These are phyloP conservation scores for Kitagawia praeruptora DNA, from an alignment of 129 eudicot species.

Conservation along the genomic window DNA sequence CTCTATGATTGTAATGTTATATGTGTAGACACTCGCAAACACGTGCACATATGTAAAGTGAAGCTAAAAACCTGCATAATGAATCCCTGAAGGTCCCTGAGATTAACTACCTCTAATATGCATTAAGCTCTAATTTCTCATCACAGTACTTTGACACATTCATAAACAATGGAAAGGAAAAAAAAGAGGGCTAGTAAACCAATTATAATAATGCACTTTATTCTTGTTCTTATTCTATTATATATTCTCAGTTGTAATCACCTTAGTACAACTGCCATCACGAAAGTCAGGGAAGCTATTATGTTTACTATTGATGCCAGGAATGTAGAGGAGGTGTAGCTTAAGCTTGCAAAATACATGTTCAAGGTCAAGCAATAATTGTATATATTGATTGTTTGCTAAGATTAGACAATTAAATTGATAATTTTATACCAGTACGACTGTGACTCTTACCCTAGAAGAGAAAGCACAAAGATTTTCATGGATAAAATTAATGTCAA, in stretches of 20 bases:
- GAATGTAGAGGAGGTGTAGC: conserved; percentile 53
- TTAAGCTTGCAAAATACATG: conserved; percentile 63
- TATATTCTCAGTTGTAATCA: conserved; percentile 2
- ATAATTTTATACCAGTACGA: neutral
- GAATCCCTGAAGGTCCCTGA: conserved; percentile 45
- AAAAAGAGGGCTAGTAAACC: no score
- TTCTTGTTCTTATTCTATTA: neutral
- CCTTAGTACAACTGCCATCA: conserved; percentile 52
- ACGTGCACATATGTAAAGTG: neutral
- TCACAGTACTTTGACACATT: conserved; percentile 8
- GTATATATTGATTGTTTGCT: neutral
- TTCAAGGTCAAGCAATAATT: conserved; percentile 43
- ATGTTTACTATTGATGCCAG: conserved; percentile 62
- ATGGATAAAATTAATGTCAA: conserved; percentile 33
- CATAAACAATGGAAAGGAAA: neutral
- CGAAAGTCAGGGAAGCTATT: conserved; percentile 54
- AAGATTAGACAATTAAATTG: neutral
- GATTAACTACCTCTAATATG: conserved; percentile 50
- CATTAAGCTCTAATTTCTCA: neutral
- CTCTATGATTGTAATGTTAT: no score
- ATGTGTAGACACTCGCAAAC: no score
- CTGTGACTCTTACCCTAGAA: conserved; percentile 38
- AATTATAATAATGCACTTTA: neutral
- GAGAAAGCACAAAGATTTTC: conserved; percentile 50
- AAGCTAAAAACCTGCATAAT: conserved; percentile 57